Base-by-base conservation (phyloP, 2,329 filamentous ascomycete species). In the Sordariomycetes sp. region DNA sequence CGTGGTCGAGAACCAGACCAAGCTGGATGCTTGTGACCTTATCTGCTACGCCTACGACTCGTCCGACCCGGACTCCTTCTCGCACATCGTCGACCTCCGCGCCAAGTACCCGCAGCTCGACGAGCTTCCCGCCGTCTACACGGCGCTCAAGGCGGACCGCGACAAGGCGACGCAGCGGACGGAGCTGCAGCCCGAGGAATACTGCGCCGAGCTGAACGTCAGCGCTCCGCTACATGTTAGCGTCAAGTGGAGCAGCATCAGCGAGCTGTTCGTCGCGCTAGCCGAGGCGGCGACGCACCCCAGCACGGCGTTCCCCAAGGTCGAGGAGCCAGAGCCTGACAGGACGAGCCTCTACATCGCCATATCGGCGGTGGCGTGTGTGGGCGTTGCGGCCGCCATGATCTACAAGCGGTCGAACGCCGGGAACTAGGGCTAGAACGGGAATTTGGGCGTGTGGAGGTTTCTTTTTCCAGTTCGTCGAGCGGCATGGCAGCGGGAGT, bases 11-110 rank as follows among this genome's bases (percentile, higher is more conserved):
- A 99, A 99, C 68, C 85, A 87, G 67, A 82, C 85, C 52, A 96
- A 95, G 71, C 79, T 99, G 16, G 90, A 96, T 66, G 86, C 91
- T 6, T 97, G 93, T 71, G 94, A 99, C 71, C 80, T 99, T 25
- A 81, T 99, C 53, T 96, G 93, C 72, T 97, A 96, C 72, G 87
- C 90, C 0, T 99, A 97, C 73, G 94, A 99, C 74, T 97, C 93
- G 2, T 95, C 91, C 1, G 92, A 99, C 61, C 93, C 94, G 0
- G 92, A 97, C 70, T 96, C 90, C 3, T 99, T 99, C 71, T 85
- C 88, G 1, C 92, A 97, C 67, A 90, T 99, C 57, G 88, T 93
- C 43, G 82, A 88, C 20, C 77, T 97, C 54, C 86, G 92, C 51
- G 80, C 83, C 58, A 88, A 86, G 65, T 88, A 93, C 64, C 85